These are phyloP conservation scores for Cryptococcus sp. DNA, from an alignment of 1,284 basidiomycete genomes.

Conservation along the genomic window DNA sequence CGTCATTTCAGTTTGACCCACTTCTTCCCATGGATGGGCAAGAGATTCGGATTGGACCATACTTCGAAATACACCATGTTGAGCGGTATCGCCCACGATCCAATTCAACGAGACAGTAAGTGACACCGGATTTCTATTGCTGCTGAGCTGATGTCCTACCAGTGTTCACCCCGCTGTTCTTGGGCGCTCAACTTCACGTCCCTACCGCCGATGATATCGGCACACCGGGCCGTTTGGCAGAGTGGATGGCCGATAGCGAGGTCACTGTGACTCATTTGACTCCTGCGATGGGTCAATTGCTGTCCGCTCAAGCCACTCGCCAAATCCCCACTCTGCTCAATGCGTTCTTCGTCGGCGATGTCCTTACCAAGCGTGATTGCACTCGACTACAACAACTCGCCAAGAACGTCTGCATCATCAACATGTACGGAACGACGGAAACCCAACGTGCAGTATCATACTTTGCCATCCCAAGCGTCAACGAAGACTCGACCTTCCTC, in stretches of 20 bases:
- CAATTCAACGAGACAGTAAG: slow-evolving; percentile 97
- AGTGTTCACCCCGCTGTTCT: slow-evolving; percentile 99
- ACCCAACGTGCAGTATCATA: slow-evolving; percentile 99
- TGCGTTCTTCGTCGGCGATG: slow-evolving; percentile 99
- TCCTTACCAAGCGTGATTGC: slow-evolving; percentile 98
- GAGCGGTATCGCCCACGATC: slow-evolving; percentile 98
- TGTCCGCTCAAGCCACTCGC: slow-evolving; percentile 90
- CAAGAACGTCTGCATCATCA: slow-evolving; percentile 89
- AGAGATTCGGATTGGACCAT: slow-evolving; percentile 75
- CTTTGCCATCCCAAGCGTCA: slow-evolving; percentile 86
- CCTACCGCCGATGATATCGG: slow-evolving; percentile 98
- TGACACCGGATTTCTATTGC: background rate
- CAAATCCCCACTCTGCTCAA: slow-evolving; percentile 84
- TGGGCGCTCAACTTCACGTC: slow-evolving; percentile 93
- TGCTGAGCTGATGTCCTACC: slow-evolving; percentile 1
- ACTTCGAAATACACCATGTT: slow-evolving; percentile 96
- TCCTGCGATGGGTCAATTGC: slow-evolving; percentile 97
- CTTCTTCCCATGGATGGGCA: slow-evolving; percentile 99
- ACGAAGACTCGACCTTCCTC: slow-evolving; percentile 84
- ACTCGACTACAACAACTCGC: slow-evolving; percentile 92
- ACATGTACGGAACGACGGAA: slow-evolving; percentile 99
- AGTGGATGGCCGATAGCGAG: slow-evolving; percentile 94
- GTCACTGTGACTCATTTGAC: slow-evolving; percentile 96
- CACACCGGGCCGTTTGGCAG: slow-evolving; percentile 91
- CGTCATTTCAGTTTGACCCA: slow-evolving; percentile 96